Base-by-base conservation (phyloP, 768 basidiomycete genomes). In the Clitopilus passeckerianus region DNA sequence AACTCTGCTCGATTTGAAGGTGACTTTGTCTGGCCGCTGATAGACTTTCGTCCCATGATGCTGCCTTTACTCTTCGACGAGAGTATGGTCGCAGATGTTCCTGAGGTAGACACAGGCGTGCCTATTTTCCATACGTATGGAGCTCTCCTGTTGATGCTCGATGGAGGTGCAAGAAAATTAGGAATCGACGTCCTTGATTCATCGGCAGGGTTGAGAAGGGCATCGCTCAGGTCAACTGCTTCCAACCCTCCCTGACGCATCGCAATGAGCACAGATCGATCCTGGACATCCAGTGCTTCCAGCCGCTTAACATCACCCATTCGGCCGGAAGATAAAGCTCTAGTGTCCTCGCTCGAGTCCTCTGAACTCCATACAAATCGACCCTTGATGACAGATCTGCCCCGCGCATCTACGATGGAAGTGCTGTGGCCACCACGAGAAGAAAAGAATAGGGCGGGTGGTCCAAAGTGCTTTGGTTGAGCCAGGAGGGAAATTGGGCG, bases 351-450 rank as follows among this genome's bases (percentile, higher is more conserved):
- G 14, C 77, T 74, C 20, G 75, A 73, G 12, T 85, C 85, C 54
- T 92, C 90, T 0, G 77, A 68, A 59, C 86, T 93, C 92, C 92
- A 94, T 59, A 89, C 16, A 63, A 94, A 86, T 56, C 86, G 83
- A 34, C 87, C 87, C 63, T 93, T 90, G 10, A 94, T 79, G 9
- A 94, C 92, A 12, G 92, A 90, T 57, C 90, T 76, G 43, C 92
- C 92, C 18, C 91, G 83, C n/a, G 87, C 83, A 67, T 94, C 92
- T 16, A 94, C 92, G 56, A 94, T 91, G 5, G 89, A 79, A 0
- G 92, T 94, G 65, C 91, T 94, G 66, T 93, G 91, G 0, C 92
- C 92, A 20, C 92, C 92, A n/a, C 92, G 86, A 9, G 91, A 89
- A 9, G 91, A 92, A 70, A 82, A 94, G 74, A 94, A 94, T 16